phyloP scores from a whole-genome alignment of 1,284 basidiomycete genomes.

The Ceratobasidium sp. region DNA sequence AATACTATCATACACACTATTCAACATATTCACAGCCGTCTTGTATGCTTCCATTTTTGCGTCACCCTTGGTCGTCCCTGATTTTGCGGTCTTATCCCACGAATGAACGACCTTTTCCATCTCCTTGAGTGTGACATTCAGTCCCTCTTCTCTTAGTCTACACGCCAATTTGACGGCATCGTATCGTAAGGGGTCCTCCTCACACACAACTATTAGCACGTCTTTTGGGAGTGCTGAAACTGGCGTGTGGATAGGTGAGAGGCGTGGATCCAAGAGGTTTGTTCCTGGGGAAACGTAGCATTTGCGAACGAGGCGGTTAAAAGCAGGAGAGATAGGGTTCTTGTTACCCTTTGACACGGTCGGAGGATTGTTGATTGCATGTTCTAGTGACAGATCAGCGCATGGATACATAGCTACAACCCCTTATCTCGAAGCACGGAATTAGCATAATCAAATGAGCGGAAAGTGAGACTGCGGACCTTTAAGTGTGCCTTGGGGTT shows the following conservation, averaged over 20 bases:
- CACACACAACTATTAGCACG: slow-evolving; percentile 4
- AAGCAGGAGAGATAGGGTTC: background rate
- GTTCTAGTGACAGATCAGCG: background rate
- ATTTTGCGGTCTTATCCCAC: slow-evolving; percentile 20
- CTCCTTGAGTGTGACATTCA: slow-evolving; percentile 10
- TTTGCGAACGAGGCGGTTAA: background rate
- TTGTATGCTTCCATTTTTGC: slow-evolving; percentile 1
- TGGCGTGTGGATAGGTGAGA: slow-evolving; percentile 10
- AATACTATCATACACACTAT: background rate
- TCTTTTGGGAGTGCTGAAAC: slow-evolving; percentile 5
- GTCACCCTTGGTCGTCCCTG: background rate
- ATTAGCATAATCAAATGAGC: background rate
- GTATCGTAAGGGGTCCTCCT: slow-evolving; percentile 6
- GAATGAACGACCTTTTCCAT: background rate
- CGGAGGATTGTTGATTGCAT: background rate
- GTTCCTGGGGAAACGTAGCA: background rate
- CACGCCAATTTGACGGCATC: background rate
- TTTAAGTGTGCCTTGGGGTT: slow-evolving; percentile 7
- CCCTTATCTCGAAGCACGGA: background rate
- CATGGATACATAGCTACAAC: slow-evolving; percentile 6
- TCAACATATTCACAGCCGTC: slow-evolving; percentile 12
- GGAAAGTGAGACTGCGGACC: background rate
- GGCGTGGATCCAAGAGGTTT: slow-evolving; percentile 1
- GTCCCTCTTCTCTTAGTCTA: slow-evolving; percentile 1
- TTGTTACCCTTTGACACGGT: background rate